A percentile compares a stretch with the other conserved stretches of the same genome.
Conservation (phyloP, 257 asterid species). For the Scutellaria barbata region DNA sequence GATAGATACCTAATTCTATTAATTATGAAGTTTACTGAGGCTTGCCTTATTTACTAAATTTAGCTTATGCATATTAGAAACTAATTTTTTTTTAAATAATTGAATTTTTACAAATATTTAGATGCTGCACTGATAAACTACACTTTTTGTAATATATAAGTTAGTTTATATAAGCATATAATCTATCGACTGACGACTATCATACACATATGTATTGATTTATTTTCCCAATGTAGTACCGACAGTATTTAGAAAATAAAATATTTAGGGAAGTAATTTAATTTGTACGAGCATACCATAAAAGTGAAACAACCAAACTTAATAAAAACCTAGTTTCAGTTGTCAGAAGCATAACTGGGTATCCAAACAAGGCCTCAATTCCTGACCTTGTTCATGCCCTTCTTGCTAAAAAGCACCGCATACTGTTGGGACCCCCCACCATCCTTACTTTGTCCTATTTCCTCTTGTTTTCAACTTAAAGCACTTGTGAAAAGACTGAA, state of each 20-base stretch:
- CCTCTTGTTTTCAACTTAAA: constrained; percentile 40
- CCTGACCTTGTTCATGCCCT: not conserved
- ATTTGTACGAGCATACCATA: constrained; percentile 7
- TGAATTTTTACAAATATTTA: too few species aligned
- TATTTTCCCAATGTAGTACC: too few species aligned
- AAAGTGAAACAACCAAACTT: not conserved
- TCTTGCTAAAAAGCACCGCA: constrained; percentile 33
- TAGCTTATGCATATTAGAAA: too few species aligned
- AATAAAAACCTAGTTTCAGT: not conserved
- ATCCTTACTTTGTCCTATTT: constrained; percentile 29
- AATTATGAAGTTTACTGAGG: not conserved
- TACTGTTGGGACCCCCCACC: constrained; percentile 44
- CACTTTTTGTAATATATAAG: too few species aligned
- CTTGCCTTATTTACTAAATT: too few species aligned
- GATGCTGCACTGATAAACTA: too few species aligned
- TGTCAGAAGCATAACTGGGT: constrained; percentile 20
- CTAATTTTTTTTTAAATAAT: too few species aligned
- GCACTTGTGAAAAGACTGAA: constrained; percentile 35
- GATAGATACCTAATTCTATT: not conserved
- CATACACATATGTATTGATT: too few species aligned
- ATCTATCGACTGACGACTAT: too few species aligned
- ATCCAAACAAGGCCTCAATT: constrained; percentile 34
- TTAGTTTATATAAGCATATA: too few species aligned
- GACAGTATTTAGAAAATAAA: not conserved
- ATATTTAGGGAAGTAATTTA: not conserved